Evolutionary conservation across 2,329 filamentous ascomycete genomes (phyloP).

Genomic region (Botryotinia narcissicola): DNA sequence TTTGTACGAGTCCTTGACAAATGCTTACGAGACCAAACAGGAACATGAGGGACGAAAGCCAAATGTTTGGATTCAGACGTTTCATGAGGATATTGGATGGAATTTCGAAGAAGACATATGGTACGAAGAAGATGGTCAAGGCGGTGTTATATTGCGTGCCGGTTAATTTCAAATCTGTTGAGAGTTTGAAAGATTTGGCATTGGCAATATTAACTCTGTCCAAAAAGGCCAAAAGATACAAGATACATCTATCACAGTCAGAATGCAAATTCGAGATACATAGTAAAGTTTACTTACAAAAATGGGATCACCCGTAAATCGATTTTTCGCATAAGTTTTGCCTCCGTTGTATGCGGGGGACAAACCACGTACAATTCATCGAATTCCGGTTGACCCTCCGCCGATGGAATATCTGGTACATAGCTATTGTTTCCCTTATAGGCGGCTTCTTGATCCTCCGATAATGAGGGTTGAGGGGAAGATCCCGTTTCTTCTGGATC

Average conservation of each 20-base stretch:
- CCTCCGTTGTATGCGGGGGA: conserved; percentile 47
- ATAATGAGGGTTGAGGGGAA: background rate
- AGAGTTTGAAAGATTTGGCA: conserved; percentile 65
- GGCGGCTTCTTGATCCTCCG: conserved; percentile 28
- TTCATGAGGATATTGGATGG: conserved; percentile 73
- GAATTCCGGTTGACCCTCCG: conserved; percentile 23
- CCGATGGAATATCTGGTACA: conserved; percentile 27
- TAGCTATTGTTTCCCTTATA: conserved; percentile 31
- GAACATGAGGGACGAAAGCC: conserved; percentile 78
- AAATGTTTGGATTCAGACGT: conserved; percentile 62
- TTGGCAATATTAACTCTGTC: conserved; percentile 79
- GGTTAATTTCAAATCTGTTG: conserved; percentile 59
- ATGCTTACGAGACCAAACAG: conserved; percentile 50
- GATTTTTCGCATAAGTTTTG: conserved; percentile 65
- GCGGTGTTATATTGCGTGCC: conserved; percentile 68
- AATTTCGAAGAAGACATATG: conserved; percentile 71
- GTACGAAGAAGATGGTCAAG: conserved; percentile 78
- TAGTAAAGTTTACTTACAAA: conserved; percentile 44
- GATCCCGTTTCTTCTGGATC: conserved; percentile 7
- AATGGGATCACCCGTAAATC: conserved; percentile 71
- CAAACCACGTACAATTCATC: conserved; percentile 36
- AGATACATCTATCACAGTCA: conserved; percentile 44
- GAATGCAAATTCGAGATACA: background rate
- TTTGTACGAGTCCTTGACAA: conserved; percentile 45
- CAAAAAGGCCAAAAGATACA: conserved; percentile 70